phyloP scores from a whole-genome alignment of 805 yeast species.

The Yarrowia osloensis region DNA sequence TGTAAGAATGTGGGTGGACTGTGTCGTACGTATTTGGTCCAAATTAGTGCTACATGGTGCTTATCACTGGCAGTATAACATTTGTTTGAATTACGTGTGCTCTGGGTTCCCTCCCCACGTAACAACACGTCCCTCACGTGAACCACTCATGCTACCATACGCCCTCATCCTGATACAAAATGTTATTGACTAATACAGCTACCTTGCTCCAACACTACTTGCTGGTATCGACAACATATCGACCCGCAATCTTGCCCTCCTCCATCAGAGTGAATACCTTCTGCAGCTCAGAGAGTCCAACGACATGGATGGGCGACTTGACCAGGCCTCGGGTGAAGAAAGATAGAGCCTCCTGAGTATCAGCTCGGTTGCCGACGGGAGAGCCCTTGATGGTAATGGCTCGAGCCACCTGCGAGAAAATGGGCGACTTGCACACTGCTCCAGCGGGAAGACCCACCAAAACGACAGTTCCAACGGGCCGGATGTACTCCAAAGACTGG shows the following conservation, averaged over 20 bases:
- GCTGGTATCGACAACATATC: constrained; percentile 63
- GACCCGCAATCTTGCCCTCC: constrained; percentile 62
- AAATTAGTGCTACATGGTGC: too few relatives aligned
- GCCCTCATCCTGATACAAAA: too few relatives aligned
- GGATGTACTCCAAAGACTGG: constrained; percentile 49
- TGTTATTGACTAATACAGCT: too few relatives aligned
- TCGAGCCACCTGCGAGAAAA: constrained; percentile 57
- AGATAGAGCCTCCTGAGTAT: constrained; percentile 59
- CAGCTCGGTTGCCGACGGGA: constrained; percentile 63
- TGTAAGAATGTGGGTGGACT: too few relatives aligned
- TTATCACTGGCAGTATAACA: too few relatives aligned
- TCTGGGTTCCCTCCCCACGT: too few relatives aligned
- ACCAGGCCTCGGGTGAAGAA: constrained; percentile 56
- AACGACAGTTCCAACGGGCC: constrained; percentile 59
- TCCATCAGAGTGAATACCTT: constrained; percentile 56
- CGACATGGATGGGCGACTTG: constrained; percentile 56
- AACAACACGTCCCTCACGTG: too few relatives aligned
- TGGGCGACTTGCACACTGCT: constrained; percentile 54
- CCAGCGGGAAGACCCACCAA: constrained; percentile 65
- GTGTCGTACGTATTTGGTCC: too few relatives aligned
- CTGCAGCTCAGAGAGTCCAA: constrained; percentile 55
- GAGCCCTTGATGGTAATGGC: constrained; percentile 58
- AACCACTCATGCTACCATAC: too few relatives aligned
- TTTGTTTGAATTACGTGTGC: too few relatives aligned
- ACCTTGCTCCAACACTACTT: constrained; percentile 37